Conservation (phyloP, 2,329 filamentous ascomycete genomes). For the Fusarium circinatum region DNA sequence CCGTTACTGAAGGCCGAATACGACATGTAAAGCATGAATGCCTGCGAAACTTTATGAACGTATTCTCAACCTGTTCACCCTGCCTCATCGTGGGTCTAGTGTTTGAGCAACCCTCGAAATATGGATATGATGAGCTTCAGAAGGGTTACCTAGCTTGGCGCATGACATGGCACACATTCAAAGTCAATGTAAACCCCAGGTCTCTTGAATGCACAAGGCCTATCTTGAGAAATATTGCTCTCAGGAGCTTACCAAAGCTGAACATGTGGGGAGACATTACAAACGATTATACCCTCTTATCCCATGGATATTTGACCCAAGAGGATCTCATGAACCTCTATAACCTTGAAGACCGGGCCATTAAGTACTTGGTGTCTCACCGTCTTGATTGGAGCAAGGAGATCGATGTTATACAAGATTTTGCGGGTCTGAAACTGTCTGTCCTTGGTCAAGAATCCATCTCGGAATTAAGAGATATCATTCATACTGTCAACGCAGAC, state of each 20-base stretch:
- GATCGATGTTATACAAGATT: background rate
- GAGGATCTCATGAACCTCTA: background rate
- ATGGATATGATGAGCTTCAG: slow-evolving; percentile 19
- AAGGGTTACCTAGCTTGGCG: slow-evolving; percentile 29
- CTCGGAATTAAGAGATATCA: background rate
- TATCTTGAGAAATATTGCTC: background rate
- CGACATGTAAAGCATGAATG: background rate
- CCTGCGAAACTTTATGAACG: background rate
- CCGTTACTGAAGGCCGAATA: background rate
- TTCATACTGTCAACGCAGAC: background rate
- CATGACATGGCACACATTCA: slow-evolving; percentile 22
- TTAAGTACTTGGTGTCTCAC: background rate
- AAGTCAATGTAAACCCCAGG: background rate
- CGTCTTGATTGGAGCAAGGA: background rate
- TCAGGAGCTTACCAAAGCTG: background rate
- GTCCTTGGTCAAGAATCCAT: background rate
- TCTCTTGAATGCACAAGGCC: background rate
- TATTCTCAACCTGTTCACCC: background rate
- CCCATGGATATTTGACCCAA: background rate
- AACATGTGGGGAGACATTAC: slow-evolving; percentile 27
- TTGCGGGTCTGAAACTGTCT: background rate
- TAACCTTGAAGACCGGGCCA: background rate
- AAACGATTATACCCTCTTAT: slow-evolving; percentile 14
- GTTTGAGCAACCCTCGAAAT: background rate
- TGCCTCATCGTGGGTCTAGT: background rate